These are phyloP conservation scores for Platanthera guangdongensis DNA, from an alignment of 106 monocot species.

Conservation along the genomic window DNA sequence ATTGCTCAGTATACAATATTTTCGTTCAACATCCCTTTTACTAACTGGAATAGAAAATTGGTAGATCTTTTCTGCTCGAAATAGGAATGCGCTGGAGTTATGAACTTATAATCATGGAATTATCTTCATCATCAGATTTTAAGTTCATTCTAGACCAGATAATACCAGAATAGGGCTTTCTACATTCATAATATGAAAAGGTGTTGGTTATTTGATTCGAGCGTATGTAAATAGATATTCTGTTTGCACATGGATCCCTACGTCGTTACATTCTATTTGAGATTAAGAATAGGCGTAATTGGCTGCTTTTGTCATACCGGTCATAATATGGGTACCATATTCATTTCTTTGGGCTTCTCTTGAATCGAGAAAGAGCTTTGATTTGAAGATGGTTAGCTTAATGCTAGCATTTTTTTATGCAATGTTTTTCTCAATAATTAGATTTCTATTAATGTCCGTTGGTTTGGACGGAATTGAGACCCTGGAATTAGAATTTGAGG, in stretches of 20 bases:
- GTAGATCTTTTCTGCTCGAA: background rate
- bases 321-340: background rate
- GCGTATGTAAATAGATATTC: background rate
- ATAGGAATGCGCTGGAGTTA: background rate
- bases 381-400: background rate
- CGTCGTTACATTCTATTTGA: background rate
- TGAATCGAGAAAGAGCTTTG: background rate
- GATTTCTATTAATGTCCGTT: no score
- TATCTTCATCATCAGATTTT: background rate
- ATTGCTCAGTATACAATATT: no score
- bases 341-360: background rate
- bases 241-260: background rate
- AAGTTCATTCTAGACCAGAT: background rate
- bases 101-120: background rate
- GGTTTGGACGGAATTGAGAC: no score
- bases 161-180: background rate
- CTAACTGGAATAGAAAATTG: background rate
- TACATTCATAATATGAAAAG: slow-evolving; percentile 1
- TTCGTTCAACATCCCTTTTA: background rate
- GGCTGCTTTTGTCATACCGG: background rate
- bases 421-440: no score
- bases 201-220: background rate
- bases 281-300: background rate
- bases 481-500: no score
- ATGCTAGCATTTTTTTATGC: no score